Conservation (phyloP, 192 early-diverging fungal species). For the Jimgerdemannia flammicorona region DNA sequence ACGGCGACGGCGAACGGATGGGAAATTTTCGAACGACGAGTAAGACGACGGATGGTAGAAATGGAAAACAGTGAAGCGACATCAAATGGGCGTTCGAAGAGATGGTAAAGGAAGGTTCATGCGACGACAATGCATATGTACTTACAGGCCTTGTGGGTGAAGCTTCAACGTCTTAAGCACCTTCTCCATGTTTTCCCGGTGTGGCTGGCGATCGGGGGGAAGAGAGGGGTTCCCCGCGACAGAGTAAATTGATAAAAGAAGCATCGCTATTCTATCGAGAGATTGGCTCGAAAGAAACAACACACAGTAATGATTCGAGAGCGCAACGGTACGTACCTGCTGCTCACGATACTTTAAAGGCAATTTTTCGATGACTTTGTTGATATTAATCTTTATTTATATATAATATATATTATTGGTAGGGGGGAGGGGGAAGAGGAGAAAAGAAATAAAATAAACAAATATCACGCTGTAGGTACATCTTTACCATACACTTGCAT, state of each 20-base stretch:
- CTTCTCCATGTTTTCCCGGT: slow-evolving; percentile 10
- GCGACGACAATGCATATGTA: neutral
- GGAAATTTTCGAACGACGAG: too few species aligned
- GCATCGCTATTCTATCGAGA: neutral
- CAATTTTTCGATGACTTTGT: slow-evolving; percentile 21
- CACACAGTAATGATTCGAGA: too few species aligned
- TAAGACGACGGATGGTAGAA: too few species aligned
- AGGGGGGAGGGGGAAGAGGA: too few species aligned
- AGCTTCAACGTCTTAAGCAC: slow-evolving; percentile 14
- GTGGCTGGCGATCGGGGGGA: neutral
- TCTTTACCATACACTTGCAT: too few species aligned
- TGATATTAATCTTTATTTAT: slow-evolving; percentile 24
- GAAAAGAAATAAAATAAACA: too few species aligned
- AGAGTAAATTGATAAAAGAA: neutral
- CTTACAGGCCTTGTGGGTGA: slow-evolving; percentile 26
- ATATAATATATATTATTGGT: neutral
- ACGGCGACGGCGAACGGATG: neutral
- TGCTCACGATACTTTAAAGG: slow-evolving; percentile 26
- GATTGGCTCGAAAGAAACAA: neutral
- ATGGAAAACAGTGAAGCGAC: too few species aligned
- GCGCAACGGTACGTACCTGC: slow-evolving; percentile 4
- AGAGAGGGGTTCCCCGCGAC: neutral
- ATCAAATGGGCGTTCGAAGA: too few species aligned
- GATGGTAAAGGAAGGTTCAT: too few species aligned
- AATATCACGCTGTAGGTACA: too few species aligned